A percentile compares a stretch with the other conserved stretches of the same genome.
Evolutionary conservation across 1,284 basidiomycete genomes (phyloP).

Genomic region (Trichosporon coremiiforme): DNA sequence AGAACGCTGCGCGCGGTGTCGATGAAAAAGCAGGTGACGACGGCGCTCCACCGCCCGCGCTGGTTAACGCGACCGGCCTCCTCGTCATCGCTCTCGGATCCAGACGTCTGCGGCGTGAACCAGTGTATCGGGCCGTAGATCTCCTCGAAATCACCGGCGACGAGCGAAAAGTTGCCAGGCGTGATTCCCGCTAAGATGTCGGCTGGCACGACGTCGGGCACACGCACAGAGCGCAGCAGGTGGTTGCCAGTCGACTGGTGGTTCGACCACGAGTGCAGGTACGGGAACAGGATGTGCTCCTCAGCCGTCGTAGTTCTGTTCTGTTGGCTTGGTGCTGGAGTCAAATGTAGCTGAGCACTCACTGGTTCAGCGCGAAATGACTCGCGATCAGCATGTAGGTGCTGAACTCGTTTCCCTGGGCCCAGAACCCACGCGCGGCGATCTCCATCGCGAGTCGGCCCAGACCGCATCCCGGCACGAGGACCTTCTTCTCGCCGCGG

Average conservation of each 20-base stretch:
- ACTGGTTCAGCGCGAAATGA: constrained; percentile 79
- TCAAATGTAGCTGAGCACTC: constrained; percentile 29
- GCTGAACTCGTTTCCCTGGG: constrained; percentile 91
- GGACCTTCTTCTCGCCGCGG: constrained; percentile 60
- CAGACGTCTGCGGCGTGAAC: constrained; percentile 42
- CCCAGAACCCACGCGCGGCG: constrained; percentile 75
- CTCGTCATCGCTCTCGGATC: constrained; percentile 48
- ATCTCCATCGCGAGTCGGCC: constrained; percentile 84
- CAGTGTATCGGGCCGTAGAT: constrained; percentile 67
- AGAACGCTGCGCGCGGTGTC: constrained; percentile 93
- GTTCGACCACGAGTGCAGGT: constrained; percentile 87
- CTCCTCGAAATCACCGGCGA: constrained; percentile 92
- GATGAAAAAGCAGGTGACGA: constrained; percentile 96
- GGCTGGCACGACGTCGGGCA: constrained; percentile 82
- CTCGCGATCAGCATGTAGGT: constrained; percentile 88
- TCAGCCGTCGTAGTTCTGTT: constrained; percentile 67
- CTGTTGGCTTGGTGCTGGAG: background rate
- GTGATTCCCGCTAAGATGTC: constrained; percentile 63
- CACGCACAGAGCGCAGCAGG: constrained; percentile 67
- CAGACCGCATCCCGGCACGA: constrained; percentile 85
- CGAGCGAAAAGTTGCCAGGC: constrained; percentile 68
- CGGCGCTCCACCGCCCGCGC: constrained; percentile 76
- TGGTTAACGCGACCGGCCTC: constrained; percentile 59
- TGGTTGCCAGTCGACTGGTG: constrained; percentile 63
- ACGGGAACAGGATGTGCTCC: constrained; percentile 78